Evolutionary conservation across 2,329 filamentous ascomycete genomes (phyloP).

Genomic region (Cyphellophora europaea): DNA sequence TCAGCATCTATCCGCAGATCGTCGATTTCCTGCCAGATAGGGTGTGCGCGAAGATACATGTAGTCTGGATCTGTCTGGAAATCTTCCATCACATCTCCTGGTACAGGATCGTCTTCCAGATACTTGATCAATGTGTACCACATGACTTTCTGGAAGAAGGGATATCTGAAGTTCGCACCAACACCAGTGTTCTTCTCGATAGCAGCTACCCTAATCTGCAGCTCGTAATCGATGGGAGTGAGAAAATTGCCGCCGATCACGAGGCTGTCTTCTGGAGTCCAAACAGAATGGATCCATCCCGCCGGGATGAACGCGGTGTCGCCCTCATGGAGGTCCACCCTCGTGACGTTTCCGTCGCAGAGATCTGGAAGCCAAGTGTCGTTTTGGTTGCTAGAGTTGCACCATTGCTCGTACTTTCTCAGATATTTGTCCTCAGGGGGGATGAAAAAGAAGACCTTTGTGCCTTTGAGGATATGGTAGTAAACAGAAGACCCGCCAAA

Average conservation of each 20-base stretch:
- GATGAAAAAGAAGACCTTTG: constrained; percentile 64
- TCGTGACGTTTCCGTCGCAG: constrained; percentile 54
- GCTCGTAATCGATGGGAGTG: constrained; percentile 54
- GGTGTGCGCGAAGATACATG: constrained; percentile 43
- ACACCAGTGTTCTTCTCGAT: constrained; percentile 61
- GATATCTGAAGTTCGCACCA: constrained; percentile 56
- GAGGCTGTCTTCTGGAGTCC: constrained; percentile 60
- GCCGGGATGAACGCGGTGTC: constrained; percentile 64
- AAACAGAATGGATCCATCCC: constrained; percentile 64
- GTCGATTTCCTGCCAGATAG: constrained; percentile 51
- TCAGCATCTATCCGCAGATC: constrained; percentile 42
- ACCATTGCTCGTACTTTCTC: constrained; percentile 64
- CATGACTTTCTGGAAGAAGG: constrained; percentile 58
- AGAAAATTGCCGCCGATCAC: constrained; percentile 65
- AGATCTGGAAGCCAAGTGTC: constrained; percentile 56
- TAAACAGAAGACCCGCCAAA: constrained; percentile 63
- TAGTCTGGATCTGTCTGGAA: constrained; percentile 46
- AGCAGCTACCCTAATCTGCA: constrained; percentile 57
- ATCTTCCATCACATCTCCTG: constrained; percentile 43
- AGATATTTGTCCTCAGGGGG: constrained; percentile 58
- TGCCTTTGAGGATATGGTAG: constrained; percentile 60
- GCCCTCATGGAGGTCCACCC: constrained; percentile 56
- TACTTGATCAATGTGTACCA: constrained; percentile 60
- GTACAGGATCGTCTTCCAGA: constrained; percentile 55
- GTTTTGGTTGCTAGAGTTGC: constrained; percentile 56